Conservation (phyloP, 805 yeast species). For the Metschnikowia peoriensis region DNA sequence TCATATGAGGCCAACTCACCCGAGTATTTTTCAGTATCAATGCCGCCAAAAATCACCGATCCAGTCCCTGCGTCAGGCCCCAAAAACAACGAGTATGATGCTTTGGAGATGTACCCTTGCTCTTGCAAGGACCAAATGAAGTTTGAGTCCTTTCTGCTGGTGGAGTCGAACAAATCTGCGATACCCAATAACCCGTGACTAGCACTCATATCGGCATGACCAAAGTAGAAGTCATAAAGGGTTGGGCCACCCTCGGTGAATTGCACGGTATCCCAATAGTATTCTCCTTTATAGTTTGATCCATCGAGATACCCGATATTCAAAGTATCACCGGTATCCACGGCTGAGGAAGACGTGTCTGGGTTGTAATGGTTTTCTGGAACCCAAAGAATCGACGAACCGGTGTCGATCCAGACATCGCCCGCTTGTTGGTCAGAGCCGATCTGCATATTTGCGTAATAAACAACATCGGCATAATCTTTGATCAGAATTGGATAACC, state of each 20-base stretch:
- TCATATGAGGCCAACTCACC: conserved; percentile 9
- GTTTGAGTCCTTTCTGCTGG: conserved; percentile 31
- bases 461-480: conserved; percentile 1
- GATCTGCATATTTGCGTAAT: conserved; percentile 10
- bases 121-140: conserved; percentile 59
- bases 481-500: neutral
- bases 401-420: conserved; percentile 41
- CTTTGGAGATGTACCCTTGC: conserved; percentile 53
- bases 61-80: conserved; percentile 35
- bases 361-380: neutral
- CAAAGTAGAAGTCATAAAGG: conserved; percentile 12
- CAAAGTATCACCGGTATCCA: conserved; percentile 5
- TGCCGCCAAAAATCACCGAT: conserved; percentile 40
- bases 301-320: conserved; percentile 10
- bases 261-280: conserved; percentile 8
- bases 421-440: conserved; percentile 17
- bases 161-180: conserved; percentile 6
- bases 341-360: neutral
- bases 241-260: conserved; percentile 2
- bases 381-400: conserved; percentile 45
- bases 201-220: neutral
- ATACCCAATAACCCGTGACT: conserved; percentile 12
- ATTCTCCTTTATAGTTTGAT: conserved; percentile 3
- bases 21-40: conserved; percentile 39
- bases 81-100: conserved; percentile 62